Evolutionary conservation across 2,329 filamentous ascomycete species (phyloP).

Genomic region (Zymoseptoria brevis): DNA sequence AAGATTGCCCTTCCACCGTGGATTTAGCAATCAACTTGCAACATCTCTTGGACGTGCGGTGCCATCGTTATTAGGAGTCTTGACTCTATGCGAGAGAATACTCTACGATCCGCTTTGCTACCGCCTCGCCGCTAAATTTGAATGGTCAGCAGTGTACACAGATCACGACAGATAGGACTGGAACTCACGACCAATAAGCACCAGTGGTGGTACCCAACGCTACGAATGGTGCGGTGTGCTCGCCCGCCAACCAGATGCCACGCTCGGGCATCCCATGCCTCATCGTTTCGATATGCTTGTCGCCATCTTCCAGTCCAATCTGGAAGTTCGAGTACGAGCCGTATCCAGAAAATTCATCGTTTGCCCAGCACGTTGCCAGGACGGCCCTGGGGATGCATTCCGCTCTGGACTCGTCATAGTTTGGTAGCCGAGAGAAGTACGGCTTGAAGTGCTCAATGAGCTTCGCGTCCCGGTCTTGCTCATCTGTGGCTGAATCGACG

Average conservation of each 20-base stretch:
- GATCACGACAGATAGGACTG: not conserved
- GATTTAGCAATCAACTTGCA: too few species aligned
- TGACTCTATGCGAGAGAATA: not conserved
- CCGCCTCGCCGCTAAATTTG: not conserved
- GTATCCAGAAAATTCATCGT: slow-evolving; percentile 69
- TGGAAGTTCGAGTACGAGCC: slow-evolving; percentile 85
- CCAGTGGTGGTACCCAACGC: slow-evolving; percentile 82
- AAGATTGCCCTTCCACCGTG: too few species aligned
- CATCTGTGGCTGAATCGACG: slow-evolving; percentile 24
- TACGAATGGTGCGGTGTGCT: slow-evolving; percentile 85
- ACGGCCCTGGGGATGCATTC: slow-evolving; percentile 56
- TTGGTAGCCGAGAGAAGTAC: slow-evolving; percentile 67
- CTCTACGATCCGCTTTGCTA: not conserved
- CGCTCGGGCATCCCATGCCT: slow-evolving; percentile 50
- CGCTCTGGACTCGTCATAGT: slow-evolving; percentile 48
- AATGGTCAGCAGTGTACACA: not conserved
- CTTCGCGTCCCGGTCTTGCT: slow-evolving; percentile 44
- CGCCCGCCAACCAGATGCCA: slow-evolving; percentile 78
- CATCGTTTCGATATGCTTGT: slow-evolving; percentile 60
- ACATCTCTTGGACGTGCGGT: too few species aligned
- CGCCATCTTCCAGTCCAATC: slow-evolving; percentile 60
- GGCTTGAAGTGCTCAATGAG: slow-evolving; percentile 64
- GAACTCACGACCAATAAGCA: slow-evolving; percentile 59
- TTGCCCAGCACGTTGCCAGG: slow-evolving; percentile 68
- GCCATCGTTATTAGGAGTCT: not conserved